Percentiles rank a stretch among this genome's conserved stretches.
Evolutionary conservation across 2,329 filamentous ascomycete genomes (phyloP).

Genomic region (Microsporum ferrugineum): DNA sequence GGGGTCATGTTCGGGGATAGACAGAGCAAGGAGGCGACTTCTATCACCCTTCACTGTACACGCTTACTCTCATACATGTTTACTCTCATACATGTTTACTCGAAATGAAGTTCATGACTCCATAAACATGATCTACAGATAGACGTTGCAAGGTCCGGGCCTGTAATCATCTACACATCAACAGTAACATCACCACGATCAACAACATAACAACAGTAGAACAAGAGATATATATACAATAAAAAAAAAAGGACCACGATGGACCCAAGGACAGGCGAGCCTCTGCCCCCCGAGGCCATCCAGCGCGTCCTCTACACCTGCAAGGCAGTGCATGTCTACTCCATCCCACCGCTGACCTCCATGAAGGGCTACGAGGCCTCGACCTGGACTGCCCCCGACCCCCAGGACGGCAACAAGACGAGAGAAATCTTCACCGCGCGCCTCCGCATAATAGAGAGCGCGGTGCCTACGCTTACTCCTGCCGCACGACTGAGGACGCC

Average conservation of each 20-base stretch:
- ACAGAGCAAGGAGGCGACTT: no score
- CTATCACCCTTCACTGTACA: no score
- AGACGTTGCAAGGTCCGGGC: no score
- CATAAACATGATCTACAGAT: no score
- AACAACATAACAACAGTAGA: background rate
- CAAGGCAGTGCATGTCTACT: constrained; percentile 68
- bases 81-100: no score
- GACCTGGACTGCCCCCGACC: constrained; percentile 55
- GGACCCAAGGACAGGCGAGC: constrained; percentile 59
- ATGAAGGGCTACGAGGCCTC: constrained; percentile 69
- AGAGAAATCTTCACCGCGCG: constrained; percentile 79
- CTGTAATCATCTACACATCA: background rate
- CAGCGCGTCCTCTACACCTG: constrained; percentile 74
- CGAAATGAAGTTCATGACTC: no score
- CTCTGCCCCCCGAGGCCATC: constrained; percentile 64
- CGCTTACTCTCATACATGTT: no score
- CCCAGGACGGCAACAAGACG: constrained; percentile 45
- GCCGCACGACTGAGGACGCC: background rate
- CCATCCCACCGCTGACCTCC: constrained; percentile 66
- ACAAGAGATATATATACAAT: background rate
- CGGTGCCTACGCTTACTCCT: constrained; percentile 33
- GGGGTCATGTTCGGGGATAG: no score
- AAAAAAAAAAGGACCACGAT: constrained; percentile 26
- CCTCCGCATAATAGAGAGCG: constrained; percentile 66
- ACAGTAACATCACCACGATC: background rate